These are phyloP conservation scores for Calonectria crousiana DNA, from an alignment of 2,329 filamentous ascomycete genomes.

Conservation along the genomic window DNA sequence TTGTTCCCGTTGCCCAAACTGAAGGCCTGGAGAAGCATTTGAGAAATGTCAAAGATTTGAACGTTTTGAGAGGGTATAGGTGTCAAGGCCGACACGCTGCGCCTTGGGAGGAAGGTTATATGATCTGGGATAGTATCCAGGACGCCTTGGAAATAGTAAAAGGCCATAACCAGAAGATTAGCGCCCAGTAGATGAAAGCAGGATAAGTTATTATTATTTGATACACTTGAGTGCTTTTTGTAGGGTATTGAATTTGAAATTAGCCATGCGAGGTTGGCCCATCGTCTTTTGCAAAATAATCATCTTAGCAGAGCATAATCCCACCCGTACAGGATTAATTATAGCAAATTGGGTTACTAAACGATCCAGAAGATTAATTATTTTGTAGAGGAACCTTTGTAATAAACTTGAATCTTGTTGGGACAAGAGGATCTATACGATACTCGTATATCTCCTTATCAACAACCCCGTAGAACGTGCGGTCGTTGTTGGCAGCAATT, in stretches of 20 bases:
- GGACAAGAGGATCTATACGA: not conserved
- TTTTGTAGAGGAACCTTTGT: not conserved
- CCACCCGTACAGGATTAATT: not conserved
- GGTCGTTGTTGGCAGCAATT: not conserved
- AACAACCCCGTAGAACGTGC: not conserved
- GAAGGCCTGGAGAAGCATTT: not conserved
- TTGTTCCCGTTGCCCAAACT: not conserved
- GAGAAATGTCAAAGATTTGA: not conserved
- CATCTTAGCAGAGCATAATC: not conserved
- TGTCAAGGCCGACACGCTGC: not conserved
- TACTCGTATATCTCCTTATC: not conserved
- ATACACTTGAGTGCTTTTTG: not conserved
- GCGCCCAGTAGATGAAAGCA: not conserved
- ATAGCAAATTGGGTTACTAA: not conserved
- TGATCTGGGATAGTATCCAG: not conserved
- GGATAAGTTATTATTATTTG: not conserved
- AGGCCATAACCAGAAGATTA: not conserved
- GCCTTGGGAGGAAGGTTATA: constrained; percentile 2
- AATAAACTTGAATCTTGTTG: not conserved
- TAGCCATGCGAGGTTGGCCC: not conserved
- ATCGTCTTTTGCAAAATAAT: not conserved
- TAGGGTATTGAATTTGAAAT: not conserved
- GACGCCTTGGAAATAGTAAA: not conserved
- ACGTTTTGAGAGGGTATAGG: not conserved
- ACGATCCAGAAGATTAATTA: not conserved